phyloP scores from a whole-genome alignment of 257 asterid species.

The Plectranthus barbatus region DNA sequence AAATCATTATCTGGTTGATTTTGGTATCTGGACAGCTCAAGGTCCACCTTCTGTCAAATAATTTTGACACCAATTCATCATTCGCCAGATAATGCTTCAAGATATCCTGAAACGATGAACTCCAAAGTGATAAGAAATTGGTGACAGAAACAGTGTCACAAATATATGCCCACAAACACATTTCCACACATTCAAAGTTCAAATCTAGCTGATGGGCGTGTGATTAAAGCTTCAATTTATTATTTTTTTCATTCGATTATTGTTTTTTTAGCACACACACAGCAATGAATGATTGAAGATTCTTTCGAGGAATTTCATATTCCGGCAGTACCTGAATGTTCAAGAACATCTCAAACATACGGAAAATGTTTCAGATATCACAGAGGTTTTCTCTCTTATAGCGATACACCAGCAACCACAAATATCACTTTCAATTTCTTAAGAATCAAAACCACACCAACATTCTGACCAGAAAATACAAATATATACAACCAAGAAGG shows the following conservation, averaged over 20 bases:
- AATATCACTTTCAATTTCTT: too few relatives aligned
- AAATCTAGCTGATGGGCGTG: background rate
- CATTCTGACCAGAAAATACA: background rate
- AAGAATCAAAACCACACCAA: too few relatives aligned
- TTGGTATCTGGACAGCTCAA: slow-evolving; percentile 61
- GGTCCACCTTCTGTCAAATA: slow-evolving; percentile 67
- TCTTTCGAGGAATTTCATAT: background rate
- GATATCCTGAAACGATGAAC: slow-evolving; percentile 23
- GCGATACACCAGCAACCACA: background rate
- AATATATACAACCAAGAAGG: background rate
- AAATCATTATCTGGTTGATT: slow-evolving; percentile 49
- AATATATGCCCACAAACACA: background rate
- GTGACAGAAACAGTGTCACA: background rate
- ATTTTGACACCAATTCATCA: slow-evolving; percentile 33
- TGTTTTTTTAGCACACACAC: background rate
- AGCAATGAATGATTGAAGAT: background rate
- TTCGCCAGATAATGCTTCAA: slow-evolving; percentile 23
- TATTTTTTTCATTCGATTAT: background rate
- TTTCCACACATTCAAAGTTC: background rate
- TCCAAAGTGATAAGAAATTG: background rate
- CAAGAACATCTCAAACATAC: background rate
- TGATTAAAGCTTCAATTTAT: background rate
- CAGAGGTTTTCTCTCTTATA: background rate
- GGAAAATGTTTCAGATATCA: background rate
- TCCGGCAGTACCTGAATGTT: background rate